A percentile compares a stretch with the other conserved stretches of the same genome.
Conservation (phyloP, 257 asterid species). For the Solanum appendiculatum region DNA sequence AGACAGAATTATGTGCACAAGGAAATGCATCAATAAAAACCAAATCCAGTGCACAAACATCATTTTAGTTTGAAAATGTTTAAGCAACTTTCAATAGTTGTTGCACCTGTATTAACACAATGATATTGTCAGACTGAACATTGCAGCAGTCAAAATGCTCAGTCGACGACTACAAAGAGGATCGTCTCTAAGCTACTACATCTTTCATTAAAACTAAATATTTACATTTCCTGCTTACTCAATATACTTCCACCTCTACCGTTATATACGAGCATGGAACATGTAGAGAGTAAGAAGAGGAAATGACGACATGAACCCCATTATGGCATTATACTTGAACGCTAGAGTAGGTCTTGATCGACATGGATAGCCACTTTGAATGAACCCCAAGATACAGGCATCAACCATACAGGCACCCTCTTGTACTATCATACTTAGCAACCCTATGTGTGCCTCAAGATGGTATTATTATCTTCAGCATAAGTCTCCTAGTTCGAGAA, state of each 20-base stretch:
- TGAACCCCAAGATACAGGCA: neutral
- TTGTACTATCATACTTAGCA: neutral
- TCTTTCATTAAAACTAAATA: neutral
- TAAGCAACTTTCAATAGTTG: neutral
- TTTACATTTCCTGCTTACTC: neutral
- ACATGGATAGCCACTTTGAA: neutral
- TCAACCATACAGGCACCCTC: neutral
- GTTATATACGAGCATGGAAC: neutral
- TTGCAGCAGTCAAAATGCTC: neutral
- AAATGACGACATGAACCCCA: neutral
- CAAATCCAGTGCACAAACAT: neutral
- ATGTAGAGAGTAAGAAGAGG: neutral
- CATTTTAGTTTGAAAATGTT: neutral
- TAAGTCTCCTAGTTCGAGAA: neutral
- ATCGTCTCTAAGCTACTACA: neutral
- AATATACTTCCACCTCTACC: neutral
- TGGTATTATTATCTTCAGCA: neutral
- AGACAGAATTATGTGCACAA: neutral
- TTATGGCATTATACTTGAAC: neutral
- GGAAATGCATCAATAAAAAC: neutral
- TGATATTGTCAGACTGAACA: neutral
- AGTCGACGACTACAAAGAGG: neutral
- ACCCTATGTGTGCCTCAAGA: neutral
- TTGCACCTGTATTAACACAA: neutral
- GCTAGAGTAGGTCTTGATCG: neutral